Evolutionary conservation across 179 eudicot species (phyloP).

Genomic region (Corrigiola litoralis): DNA sequence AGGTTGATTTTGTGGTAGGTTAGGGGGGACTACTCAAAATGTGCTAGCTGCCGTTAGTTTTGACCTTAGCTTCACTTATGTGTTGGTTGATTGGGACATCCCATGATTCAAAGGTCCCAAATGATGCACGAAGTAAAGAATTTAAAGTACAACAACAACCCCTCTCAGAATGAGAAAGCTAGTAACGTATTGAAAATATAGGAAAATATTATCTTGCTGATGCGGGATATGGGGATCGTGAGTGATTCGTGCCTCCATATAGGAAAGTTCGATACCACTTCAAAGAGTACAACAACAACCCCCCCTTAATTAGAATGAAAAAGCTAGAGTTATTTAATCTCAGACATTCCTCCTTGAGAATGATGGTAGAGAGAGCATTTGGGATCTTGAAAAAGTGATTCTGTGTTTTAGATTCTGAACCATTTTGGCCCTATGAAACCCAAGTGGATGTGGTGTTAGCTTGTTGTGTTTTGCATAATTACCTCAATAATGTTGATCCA

Average conservation of each 20-base stretch:
- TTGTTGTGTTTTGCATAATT: slow-evolving; percentile 7
- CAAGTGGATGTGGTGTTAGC: slow-evolving; percentile 6
- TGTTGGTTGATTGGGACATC: slow-evolving; percentile 1
- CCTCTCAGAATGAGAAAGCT: neutral
- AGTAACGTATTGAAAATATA: neutral
- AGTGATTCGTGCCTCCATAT: neutral
- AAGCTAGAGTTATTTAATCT: neutral
- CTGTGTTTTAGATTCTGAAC: neutral
- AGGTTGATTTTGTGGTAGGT: slow-evolving; percentile 3
- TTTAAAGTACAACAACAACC: neutral
- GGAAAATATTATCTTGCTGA: neutral
- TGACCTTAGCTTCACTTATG: slow-evolving; percentile 5
- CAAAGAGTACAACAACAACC: too few species aligned
- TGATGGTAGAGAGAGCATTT: neutral
- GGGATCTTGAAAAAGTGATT: neutral
- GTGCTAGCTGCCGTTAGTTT: neutral
- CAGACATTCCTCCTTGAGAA: too few species aligned
- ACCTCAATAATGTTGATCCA: neutral
- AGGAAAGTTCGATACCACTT: too few species aligned
- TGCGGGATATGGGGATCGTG: neutral
- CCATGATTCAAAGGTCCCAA: neutral
- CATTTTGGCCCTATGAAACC: neutral
- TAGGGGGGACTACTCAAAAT: neutral
- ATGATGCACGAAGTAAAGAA: neutral
- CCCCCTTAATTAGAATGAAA: too few species aligned